Conservation (phyloP, 2,329 filamentous ascomycete genomes). For the Calonectria hawksworthii region DNA sequence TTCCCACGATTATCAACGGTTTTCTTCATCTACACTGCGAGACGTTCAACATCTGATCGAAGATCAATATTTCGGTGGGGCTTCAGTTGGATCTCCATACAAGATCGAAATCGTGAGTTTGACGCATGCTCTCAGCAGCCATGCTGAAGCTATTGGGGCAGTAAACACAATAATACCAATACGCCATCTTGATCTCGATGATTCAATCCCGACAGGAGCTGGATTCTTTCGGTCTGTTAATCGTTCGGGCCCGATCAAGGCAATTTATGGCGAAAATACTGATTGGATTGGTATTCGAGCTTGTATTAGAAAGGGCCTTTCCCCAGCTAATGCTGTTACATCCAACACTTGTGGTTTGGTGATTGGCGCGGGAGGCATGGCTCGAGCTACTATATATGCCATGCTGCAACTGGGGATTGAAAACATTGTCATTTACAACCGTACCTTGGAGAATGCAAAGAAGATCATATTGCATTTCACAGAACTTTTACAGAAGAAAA, state of each 20-base stretch:
- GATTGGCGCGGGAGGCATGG: conserved; percentile 81
- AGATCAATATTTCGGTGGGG: conserved; percentile 78
- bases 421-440: conserved; percentile 81
- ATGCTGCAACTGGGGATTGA: conserved; percentile 83
- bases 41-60: conserved; percentile 73
- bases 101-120: conserved; percentile 80
- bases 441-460: conserved; percentile 75
- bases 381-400: conserved; percentile 81
- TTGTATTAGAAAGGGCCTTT: conserved; percentile 79
- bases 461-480: conserved; percentile 79
- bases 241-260: conserved; percentile 74
- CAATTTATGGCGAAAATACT: conserved; percentile 83
- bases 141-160: conserved; percentile 81
- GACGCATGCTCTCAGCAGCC: conserved; percentile 77
- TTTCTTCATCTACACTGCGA: conserved; percentile 72
- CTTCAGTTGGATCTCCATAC: conserved; percentile 81
- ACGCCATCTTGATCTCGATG: conserved; percentile 68
- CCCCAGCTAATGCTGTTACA: conserved; percentile 76
- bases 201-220: conserved; percentile 69
- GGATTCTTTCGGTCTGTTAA: conserved; percentile 66
- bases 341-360: conserved; percentile 69
- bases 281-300: conserved; percentile 85
- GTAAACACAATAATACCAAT: conserved; percentile 83
- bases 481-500: conserved; percentile 60
- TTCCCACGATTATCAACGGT: conserved; percentile 75